These are phyloP conservation scores for Chaetomium tenue DNA, from an alignment of 495 filamentous ascomycete genomes.

Conservation along the genomic window DNA sequence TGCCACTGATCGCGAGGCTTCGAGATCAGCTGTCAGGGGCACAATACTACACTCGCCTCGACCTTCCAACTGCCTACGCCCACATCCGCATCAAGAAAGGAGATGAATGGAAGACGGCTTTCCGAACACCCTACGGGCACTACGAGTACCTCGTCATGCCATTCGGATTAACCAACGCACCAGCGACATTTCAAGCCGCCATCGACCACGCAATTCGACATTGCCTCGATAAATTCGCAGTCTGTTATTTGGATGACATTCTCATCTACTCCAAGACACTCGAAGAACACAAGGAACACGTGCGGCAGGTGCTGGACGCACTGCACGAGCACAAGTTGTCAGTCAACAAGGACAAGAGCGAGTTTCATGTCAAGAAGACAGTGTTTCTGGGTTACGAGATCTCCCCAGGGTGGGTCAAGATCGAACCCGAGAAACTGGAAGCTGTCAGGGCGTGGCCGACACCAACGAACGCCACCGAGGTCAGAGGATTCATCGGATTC, in stretches of 20 bases:
- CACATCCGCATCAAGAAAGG: slow-evolving; percentile 11
- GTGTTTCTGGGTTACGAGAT: background rate
- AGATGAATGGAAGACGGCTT: slow-evolving; percentile 21
- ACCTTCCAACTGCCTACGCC: slow-evolving; percentile 6
- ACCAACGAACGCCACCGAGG: background rate
- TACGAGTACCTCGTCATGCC: slow-evolving; percentile 15
- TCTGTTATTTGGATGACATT: slow-evolving; percentile 2
- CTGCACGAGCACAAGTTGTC: background rate
- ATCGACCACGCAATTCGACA: slow-evolving; percentile 3
- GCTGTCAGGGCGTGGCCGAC: background rate
- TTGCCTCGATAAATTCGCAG: background rate
- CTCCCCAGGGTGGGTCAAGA: background rate
- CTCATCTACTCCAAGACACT: slow-evolving; percentile 12
- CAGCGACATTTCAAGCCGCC: background rate
- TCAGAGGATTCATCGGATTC: slow-evolving; percentile 5
- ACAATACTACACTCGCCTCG: background rate
- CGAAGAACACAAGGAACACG: slow-evolving; percentile 4
- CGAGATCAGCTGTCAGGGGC: background rate
- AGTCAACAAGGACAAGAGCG: slow-evolving; percentile 4
- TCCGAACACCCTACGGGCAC: background rate
- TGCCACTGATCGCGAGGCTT: slow-evolving; percentile 6
- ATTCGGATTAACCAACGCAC: background rate
- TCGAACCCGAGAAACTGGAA: background rate
- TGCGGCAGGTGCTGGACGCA: background rate
- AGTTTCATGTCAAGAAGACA: slow-evolving; percentile 1